Evolutionary conservation across 2,329 filamentous ascomycete genomes (phyloP).

Genomic region (Paraconiothyrium brasiliense): DNA sequence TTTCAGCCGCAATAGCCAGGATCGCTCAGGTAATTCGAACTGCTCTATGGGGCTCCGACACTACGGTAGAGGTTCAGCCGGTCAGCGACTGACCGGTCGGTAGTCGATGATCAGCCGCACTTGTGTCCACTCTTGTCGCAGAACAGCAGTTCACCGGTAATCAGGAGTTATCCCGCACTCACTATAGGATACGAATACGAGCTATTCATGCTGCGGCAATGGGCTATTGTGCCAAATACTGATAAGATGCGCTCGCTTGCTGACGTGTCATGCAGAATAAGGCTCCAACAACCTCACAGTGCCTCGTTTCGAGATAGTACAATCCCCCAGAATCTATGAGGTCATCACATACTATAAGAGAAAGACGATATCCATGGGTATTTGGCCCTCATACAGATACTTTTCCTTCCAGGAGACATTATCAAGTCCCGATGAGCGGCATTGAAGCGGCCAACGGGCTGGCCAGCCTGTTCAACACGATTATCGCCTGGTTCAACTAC

Average conservation of each 20-base stretch:
- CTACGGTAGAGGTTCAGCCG: background rate
- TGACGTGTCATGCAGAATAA: background rate
- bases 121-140: background rate
- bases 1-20: background rate
- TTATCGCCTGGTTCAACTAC: background rate
- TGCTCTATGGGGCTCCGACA: background rate
- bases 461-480: background rate
- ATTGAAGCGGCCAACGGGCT: background rate
- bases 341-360: background rate
- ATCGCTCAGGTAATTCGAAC: background rate
- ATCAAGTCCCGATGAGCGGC: no score
- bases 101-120: background rate
- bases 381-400: background rate
- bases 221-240: background rate
- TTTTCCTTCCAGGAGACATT: no score
- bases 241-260: no score
- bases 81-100: background rate
- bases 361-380: background rate
- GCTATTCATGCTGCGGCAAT: background rate
- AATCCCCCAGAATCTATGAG: background rate
- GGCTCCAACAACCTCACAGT: background rate
- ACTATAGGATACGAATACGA: background rate
- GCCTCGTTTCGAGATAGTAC: background rate
- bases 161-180: background rate
- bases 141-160: background rate